These are phyloP conservation scores for Camellia lanceoleosa DNA, from an alignment of 148 eudicot species.

Conservation along the genomic window DNA sequence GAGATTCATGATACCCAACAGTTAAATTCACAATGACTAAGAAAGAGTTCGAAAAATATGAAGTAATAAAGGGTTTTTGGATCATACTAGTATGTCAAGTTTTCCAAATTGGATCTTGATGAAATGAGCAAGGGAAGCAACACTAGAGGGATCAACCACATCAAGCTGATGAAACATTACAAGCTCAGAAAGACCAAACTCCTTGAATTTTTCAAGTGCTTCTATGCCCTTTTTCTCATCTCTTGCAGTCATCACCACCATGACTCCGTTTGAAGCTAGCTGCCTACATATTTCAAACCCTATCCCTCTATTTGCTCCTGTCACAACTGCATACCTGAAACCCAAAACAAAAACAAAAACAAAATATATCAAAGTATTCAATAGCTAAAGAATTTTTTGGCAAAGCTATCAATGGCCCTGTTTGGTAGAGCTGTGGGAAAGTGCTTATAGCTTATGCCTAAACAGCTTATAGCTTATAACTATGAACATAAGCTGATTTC, in stretches of 20 bases:
- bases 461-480: no score
- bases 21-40: no score
- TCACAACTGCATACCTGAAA: constrained; percentile 42
- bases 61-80: neutral
- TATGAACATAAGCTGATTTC: no score
- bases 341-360: no score
- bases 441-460: no score
- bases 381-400: neutral
- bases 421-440: no score
- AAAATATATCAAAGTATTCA: neutral
- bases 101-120: constrained; percentile 23
- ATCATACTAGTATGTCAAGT: constrained; percentile 34
- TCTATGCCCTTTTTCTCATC: constrained; percentile 42
- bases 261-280: constrained; percentile 24
- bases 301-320: constrained; percentile 33
- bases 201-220: constrained; percentile 35
- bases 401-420: no score
- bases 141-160: constrained; percentile 21
- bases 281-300: constrained; percentile 25
- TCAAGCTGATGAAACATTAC: constrained; percentile 37
- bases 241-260: constrained; percentile 32
- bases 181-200: constrained; percentile 17
- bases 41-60: neutral
- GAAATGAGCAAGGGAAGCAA: constrained; percentile 27
- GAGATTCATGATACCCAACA: no score